Base-by-base conservation (phyloP, 2,329 filamentous ascomycete species). In the Fusarium sp. region DNA sequence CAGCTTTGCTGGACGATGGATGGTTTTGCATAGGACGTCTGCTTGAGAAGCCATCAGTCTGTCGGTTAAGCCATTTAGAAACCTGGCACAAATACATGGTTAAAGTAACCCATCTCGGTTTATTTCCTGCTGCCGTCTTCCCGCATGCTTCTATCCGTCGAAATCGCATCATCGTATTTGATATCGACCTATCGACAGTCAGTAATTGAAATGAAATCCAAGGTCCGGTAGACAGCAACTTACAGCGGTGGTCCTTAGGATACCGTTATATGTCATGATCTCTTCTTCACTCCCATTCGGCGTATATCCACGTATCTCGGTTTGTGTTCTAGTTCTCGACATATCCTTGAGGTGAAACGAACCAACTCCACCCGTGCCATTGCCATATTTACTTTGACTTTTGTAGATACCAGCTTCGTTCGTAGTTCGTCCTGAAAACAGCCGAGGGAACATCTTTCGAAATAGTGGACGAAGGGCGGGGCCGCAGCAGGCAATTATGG, bases 401-500 rank as follows among this genome's bases (percentile, higher is more conserved):
- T 61, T 67, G 0, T 71, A 67, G 1, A 71, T 46, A 8, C n/a
- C 44, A 8, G 37, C 26, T 11, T 57, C 45, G 10, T 30, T 57
- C 0, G 45, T 30, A 10, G n/a, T 51, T 11, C 14, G 34, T 0
- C 44, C 53, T 5, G 70, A 70, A 46, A 73, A 73, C 3, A 73
- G 57, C 13, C 71, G 58, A n/a, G 71, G 71, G 23, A 73, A 73
- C 70, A 73, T 63, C 30, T 53, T 62, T 30, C 70, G 65, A 8
- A 73, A 73, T 11, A 73, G 41, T 3, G 67, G 70, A 0, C 71
- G 68, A 1, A 73, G 50, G 3, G 70, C 71, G 3, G 80, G 80
- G 2, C 76, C 74, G 7, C 77, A 81, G 12, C 77, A 78, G 8
- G 78, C 77, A 19, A 81, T 77, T 51, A 82, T 78, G 48, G 79